Base-by-base conservation (phyloP, 345 rosid species). In the Populus tremula region DNA sequence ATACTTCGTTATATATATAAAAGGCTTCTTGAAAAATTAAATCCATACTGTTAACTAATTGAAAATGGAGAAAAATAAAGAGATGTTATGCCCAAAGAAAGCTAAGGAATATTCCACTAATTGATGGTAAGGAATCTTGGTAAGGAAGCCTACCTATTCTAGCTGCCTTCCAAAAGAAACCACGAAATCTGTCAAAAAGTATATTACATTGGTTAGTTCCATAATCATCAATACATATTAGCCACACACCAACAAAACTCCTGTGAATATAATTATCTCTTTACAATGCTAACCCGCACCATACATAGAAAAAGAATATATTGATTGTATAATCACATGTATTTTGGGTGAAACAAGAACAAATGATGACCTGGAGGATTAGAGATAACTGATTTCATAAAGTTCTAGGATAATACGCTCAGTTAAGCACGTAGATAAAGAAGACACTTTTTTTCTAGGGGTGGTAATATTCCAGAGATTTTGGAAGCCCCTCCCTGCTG, bases 121-220 rank as follows among this genome's bases (percentile, higher is more conserved):
- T 59, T 7, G 25, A 79, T 25, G 14, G 43, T 11, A 71, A 56
- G 47, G 36, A 49, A 36, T 12, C 18, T 23, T 33, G 72, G 18
- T 27, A 38, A 76, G 74, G n/a, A 75, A 73, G 69, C 84, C 6
- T 78, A 92, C 99, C 99, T 89, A 96, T 92, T 87, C 99, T 92
- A 79, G 97, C 97, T 67, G 98, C 98, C 87, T 96, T 96, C 99
- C 98, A 93, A 77, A 96, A 91, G 83, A 96, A 92, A 63, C 96
- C 97, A 38, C 96, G 94, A 75, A 96, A 96, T 87, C 98, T 92
- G 94, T 33, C 49, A 83, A 43, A 71, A 62, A 62, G 65, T 41
- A 71, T 17, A 63, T 53, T 5, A 45, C 18, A 70, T 10, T 39
- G 27, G 72, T 77, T 69, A 81, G 53, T 70, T 53, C 29, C 47